phyloP scores from a whole-genome alignment of 352 stramenopile species.

The Phytopythium boreale region DNA sequence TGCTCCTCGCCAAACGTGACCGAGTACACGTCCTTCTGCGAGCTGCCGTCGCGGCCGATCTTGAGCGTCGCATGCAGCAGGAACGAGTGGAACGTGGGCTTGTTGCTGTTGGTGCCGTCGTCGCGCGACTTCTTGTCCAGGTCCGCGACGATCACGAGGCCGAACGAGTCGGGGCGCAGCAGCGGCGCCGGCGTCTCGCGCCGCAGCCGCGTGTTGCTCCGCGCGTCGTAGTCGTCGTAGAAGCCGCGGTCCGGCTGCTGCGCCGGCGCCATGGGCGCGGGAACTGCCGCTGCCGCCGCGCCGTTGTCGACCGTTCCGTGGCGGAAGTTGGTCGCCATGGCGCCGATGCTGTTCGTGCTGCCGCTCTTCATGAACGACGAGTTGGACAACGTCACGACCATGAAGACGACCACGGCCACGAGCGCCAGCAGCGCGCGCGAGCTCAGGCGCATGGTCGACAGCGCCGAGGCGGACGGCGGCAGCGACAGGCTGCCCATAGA shows the following conservation, averaged over 20 bases:
- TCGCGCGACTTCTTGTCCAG: slow-evolving; percentile 93
- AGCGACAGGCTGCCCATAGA: slow-evolving; percentile 19
- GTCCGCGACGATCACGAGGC: slow-evolving; percentile 94
- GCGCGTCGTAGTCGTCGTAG: slow-evolving; percentile 14
- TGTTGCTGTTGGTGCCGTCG: slow-evolving; percentile 61
- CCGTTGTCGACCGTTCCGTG: neutral
- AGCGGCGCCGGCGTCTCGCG: slow-evolving; percentile 26
- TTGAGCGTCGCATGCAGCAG: slow-evolving; percentile 91
- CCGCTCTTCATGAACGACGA: slow-evolving; percentile 26
- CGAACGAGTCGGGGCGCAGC: slow-evolving; percentile 61
- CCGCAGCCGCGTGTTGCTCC: slow-evolving; percentile 16
- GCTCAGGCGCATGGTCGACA: slow-evolving; percentile 42
- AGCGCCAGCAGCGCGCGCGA: slow-evolving; percentile 49
- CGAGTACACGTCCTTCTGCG: slow-evolving; percentile 46
- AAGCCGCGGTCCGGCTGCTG: slow-evolving; percentile 10
- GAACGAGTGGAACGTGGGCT: slow-evolving; percentile 89
- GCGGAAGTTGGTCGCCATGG: slow-evolving; percentile 12
- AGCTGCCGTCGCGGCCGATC: slow-evolving; percentile 33
- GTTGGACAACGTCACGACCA: slow-evolving; percentile 62
- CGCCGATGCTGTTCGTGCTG: slow-evolving; percentile 23
- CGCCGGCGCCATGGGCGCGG: slow-evolving; percentile 9
- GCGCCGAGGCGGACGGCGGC: slow-evolving; percentile 19
- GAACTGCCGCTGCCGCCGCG: neutral
- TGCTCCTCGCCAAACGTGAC: slow-evolving; percentile 66
- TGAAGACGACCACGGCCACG: slow-evolving; percentile 41